Base-by-base conservation (phyloP, 2,329 filamentous ascomycete genomes). In the Simplicillium sp. region DNA sequence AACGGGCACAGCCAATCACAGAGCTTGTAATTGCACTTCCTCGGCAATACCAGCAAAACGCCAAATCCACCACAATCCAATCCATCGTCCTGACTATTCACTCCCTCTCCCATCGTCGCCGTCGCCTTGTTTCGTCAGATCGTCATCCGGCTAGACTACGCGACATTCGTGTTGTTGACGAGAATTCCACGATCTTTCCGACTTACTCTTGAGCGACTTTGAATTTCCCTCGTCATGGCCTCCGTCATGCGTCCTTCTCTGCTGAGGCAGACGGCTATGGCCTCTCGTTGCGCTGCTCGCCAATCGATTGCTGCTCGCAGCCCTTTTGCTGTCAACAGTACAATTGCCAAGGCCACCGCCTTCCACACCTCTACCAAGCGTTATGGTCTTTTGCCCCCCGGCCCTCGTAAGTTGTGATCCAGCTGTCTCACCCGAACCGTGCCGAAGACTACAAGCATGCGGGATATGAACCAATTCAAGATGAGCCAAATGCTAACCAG, bases 311-410 rank as follows among this genome's bases (percentile, higher is more conserved):
- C 59, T 55, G 54, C 57, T 56, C 48, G 55, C 56, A 50, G 51
- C 55, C 53, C 50, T 46, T 54, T 54, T 50, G 53, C 40, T 62
- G 20, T 25, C 20, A 25, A 25, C 20, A 25, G 20, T 9, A 25
- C 20, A 25, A 25, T 25, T 25, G 20, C 20, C 9, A 25, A 25
- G 20, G 71, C 81, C 54, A 82, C 88, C 50, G 82, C 85, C 53
- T 95, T 98, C 76, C 89, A 96, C 66, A 86, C 83, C 56, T 87
- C 86, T 34, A 74, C 79, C 64, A 77, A 77, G 66, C 63, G 73
- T 75, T 58, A 82, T 90, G 74, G 78, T 54, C 82, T 98, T 57
- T 75, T 98, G 43, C 87, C 90, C 45, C 82, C 88, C 42, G 77
- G 84, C 50, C 88, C 89, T 56, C 92, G 88, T 92, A 72, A 67